These are phyloP conservation scores for Dysphania ambrosioides DNA, from an alignment of 148 eudicot genomes.

Conservation along the genomic window DNA sequence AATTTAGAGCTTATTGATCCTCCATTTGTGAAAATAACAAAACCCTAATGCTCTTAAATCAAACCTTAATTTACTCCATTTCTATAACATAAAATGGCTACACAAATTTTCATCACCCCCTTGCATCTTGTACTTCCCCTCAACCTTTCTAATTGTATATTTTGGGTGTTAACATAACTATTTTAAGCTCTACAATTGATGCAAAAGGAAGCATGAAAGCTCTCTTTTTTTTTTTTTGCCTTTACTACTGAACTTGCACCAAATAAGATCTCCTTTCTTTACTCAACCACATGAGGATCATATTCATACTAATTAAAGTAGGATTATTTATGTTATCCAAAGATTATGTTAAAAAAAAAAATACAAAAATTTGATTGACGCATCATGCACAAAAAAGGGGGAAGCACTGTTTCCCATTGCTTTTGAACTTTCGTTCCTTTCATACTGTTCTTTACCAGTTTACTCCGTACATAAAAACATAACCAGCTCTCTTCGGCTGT, in stretches of 20 bases:
- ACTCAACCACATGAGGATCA: neutral
- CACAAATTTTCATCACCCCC: neutral
- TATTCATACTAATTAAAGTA: neutral
- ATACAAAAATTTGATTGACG: too few relatives aligned
- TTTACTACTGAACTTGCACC: neutral
- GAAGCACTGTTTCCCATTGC: conserved; percentile 8
- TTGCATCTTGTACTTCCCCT: conserved; percentile 17
- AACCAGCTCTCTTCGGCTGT: conserved; percentile 37
- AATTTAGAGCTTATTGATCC: neutral
- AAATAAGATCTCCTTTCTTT: conserved; percentile 9
- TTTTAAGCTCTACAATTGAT: neutral
- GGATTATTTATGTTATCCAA: too few relatives aligned
- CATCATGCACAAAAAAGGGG: too few relatives aligned
- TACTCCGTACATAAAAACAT: neutral
- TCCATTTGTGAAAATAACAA: too few relatives aligned
- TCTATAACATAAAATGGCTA: neutral
- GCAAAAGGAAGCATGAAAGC: neutral
- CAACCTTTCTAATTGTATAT: neutral
- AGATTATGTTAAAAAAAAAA: neutral
- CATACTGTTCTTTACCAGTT: conserved; percentile 22
- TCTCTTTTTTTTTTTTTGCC: neutral
- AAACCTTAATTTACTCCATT: too few relatives aligned
- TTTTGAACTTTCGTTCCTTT: conserved; percentile 29
- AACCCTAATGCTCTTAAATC: too few relatives aligned
- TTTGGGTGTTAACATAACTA: neutral